Percentiles rank a stretch among this genome's conserved stretches.
These are phyloP conservation scores for Teratosphaeria destructans DNA, from an alignment of 2,329 filamentous ascomycete species.

Conservation along the genomic window DNA sequence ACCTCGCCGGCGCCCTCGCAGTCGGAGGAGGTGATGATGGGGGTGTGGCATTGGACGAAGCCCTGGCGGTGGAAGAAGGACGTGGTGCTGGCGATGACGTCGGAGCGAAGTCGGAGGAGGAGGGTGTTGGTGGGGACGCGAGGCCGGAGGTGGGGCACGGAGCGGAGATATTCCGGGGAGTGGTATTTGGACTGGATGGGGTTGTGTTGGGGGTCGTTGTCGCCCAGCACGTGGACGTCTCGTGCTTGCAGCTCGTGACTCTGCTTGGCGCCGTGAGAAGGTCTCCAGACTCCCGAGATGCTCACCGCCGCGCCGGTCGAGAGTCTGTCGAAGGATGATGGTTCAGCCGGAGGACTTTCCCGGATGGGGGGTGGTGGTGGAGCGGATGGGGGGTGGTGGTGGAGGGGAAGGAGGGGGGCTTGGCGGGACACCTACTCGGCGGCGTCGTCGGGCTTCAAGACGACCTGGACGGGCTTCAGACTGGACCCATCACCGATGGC, in stretches of 20 bases:
- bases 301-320: slow-evolving; percentile 72
- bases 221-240: slow-evolving; percentile 59
- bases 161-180: slow-evolving; percentile 75
- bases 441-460: slow-evolving; percentile 61
- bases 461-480: slow-evolving; percentile 65
- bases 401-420: no score
- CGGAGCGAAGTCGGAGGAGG: slow-evolving; percentile 72
- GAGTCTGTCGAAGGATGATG: slow-evolving; percentile 43
- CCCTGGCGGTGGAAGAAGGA: slow-evolving; percentile 62
- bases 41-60: slow-evolving; percentile 79
- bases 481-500: slow-evolving; percentile 82
- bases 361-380: neutral
- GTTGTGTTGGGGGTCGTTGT: slow-evolving; percentile 76
- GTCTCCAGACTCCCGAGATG: slow-evolving; percentile 66
- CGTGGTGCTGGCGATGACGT: slow-evolving; percentile 61
- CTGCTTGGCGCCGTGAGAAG: slow-evolving; percentile 56
- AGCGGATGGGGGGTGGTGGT: no score
- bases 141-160: slow-evolving; percentile 74
- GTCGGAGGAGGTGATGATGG: slow-evolving; percentile 90
- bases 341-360: neutral
- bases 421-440: slow-evolving; percentile 50
- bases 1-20: slow-evolving; percentile 95
- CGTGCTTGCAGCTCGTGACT: slow-evolving; percentile 71
- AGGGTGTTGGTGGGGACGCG: slow-evolving; percentile 73
- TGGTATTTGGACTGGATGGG: slow-evolving; percentile 97